Conservation (phyloP, 805 yeast species). For the Pichia exigua region DNA sequence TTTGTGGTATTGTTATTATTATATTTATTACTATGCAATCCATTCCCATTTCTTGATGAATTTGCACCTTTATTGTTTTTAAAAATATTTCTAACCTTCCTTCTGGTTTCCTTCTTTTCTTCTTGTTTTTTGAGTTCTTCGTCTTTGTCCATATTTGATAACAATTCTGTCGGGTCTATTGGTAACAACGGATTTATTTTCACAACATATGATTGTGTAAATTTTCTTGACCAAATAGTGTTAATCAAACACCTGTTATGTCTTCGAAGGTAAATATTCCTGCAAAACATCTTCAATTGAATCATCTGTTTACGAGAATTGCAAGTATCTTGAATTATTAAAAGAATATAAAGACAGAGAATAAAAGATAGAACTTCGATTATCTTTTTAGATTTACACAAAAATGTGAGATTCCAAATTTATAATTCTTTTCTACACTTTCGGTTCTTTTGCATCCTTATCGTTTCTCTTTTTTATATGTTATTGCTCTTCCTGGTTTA, state of each 20-base stretch:
- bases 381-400: too few relatives aligned
- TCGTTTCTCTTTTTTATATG: background rate
- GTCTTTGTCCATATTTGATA: slow-evolving; percentile 18
- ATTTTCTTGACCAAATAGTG: background rate
- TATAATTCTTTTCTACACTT: too few relatives aligned
- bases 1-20: background rate
- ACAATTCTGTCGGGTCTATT: slow-evolving; percentile 33
- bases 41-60: background rate
- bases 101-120: slow-evolving; percentile 12
- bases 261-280: background rate
- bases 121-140: slow-evolving; percentile 14
- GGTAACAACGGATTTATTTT: slow-evolving; percentile 34
- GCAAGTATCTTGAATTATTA: too few relatives aligned
- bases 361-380: too few relatives aligned
- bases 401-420: too few relatives aligned
- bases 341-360: too few relatives aligned
- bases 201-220: background rate
- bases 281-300: background rate
- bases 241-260: background rate
- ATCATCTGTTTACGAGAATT: background rate
- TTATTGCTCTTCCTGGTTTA: too few relatives aligned
- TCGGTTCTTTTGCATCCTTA: background rate
- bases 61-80: background rate
- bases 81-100: slow-evolving; percentile 14
- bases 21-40: background rate